Percentiles rank a stretch among this genome's conserved stretches.
These are phyloP conservation scores for Castanea sativa DNA, from an alignment of 306 rosid species.

Conservation along the genomic window DNA sequence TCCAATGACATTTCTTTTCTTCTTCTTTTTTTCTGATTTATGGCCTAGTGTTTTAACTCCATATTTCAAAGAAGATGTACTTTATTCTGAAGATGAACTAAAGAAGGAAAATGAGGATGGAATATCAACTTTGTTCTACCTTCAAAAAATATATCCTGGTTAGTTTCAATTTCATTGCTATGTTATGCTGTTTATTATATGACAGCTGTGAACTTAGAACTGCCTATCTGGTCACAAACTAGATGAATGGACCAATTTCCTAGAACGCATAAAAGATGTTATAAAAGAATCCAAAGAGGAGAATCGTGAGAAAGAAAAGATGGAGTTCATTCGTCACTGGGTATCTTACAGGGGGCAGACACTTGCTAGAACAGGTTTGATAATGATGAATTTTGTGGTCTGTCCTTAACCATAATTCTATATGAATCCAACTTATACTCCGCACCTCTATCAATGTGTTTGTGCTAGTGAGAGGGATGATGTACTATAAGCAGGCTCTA, in stretches of 20 bases:
- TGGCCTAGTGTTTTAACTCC: slow-evolving; percentile 90
- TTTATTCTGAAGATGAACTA: slow-evolving; percentile 72
- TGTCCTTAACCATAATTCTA: slow-evolving; percentile 8
- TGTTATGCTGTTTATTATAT: not conserved
- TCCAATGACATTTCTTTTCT: not conserved
- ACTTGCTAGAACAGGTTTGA: slow-evolving; percentile 87
- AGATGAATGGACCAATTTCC: slow-evolving; percentile 94
- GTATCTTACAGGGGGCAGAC: slow-evolving; percentile 96
- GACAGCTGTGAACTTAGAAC: slow-evolving; percentile 13
- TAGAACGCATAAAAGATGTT: slow-evolving; percentile 40
- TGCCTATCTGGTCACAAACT: slow-evolving; percentile 21
- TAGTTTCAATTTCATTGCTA: slow-evolving; percentile 31
- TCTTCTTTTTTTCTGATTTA: slow-evolving; percentile 4
- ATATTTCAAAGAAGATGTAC: slow-evolving; percentile 82
- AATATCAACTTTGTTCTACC: slow-evolving; percentile 86
- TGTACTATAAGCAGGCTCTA: slow-evolving; percentile 81
- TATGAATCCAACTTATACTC: slow-evolving; percentile 12
- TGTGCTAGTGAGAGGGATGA: slow-evolving; percentile 90
- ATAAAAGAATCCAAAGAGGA: not conserved
- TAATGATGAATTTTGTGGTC: slow-evolving; percentile 4
- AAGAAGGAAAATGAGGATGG: slow-evolving; percentile 83
- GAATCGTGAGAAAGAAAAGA: slow-evolving; percentile 19
- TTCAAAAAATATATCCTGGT: slow-evolving; percentile 91
- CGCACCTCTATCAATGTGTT: slow-evolving; percentile 13
- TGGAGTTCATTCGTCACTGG: slow-evolving; percentile 62